Conservation (phyloP, 768 basidiomycete species). For the Tephrocybe sp. region DNA sequence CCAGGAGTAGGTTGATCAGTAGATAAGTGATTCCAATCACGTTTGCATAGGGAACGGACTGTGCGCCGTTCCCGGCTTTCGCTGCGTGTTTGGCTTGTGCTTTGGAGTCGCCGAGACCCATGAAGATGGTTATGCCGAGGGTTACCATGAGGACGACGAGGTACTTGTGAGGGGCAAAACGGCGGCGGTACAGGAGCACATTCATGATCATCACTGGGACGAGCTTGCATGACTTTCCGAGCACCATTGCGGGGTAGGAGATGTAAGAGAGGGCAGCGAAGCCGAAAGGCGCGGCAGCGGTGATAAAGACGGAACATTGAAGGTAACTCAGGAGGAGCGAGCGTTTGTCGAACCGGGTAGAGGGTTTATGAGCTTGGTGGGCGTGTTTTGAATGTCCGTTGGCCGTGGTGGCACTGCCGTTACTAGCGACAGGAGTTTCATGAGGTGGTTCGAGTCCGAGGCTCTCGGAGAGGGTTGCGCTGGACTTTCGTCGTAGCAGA, state of each 20-base stretch:
- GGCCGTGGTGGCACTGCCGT: slow-evolving; percentile 16
- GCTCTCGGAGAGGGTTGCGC: slow-evolving; percentile 50
- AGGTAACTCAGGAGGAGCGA: slow-evolving; percentile 72
- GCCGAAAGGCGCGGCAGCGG: slow-evolving; percentile 91
- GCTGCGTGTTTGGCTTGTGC: slow-evolving; percentile 38
- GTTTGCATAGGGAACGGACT: slow-evolving; percentile 46
- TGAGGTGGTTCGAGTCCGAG: slow-evolving; percentile 58
- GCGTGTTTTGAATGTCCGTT: slow-evolving; percentile 31
- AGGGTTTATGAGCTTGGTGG: slow-evolving; percentile 29
- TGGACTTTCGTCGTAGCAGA: slow-evolving; percentile 54
- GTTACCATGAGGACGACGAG: slow-evolving; percentile 94
- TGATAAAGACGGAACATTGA: slow-evolving; percentile 86
- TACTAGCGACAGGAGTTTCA: slow-evolving; percentile 18
- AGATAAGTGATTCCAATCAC: slow-evolving; percentile 76
- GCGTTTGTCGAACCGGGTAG: slow-evolving; percentile 36
- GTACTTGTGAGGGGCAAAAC: slow-evolving; percentile 94
- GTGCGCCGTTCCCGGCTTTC: slow-evolving; percentile 33
- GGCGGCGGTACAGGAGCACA: slow-evolving; percentile 89
- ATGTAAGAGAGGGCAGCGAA: slow-evolving; percentile 95
- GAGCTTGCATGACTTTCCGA: slow-evolving; percentile 98
- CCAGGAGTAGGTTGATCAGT: slow-evolving; percentile 84
- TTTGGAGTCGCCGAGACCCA: slow-evolving; percentile 76
- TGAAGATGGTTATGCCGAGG: slow-evolving; percentile 88
- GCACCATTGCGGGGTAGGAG: slow-evolving; percentile 98
- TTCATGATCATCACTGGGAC: slow-evolving; percentile 99